Evolutionary conservation across 495 filamentous ascomycete species (phyloP), one percentile per base, ranked within the genome.

Genomic region (Podospora conica): DNA sequence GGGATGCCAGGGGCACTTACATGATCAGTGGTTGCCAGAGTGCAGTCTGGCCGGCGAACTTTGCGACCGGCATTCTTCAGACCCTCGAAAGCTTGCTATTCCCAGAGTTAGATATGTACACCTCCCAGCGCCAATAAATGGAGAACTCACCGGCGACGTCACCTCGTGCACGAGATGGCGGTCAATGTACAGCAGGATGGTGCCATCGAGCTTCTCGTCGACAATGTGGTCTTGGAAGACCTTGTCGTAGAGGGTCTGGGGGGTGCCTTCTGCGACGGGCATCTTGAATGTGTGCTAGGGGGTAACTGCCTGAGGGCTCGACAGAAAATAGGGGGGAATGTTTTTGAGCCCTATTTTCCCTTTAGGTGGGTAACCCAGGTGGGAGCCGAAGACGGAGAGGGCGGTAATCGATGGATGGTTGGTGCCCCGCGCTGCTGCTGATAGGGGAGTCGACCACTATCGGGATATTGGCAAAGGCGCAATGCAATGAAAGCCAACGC

Each of bases 81-180:
- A 22, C 95, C 94, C 75, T 98, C 95, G 71, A 98, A 98, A 53
- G 95, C 95, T 91, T 98, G 95, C 86, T 93, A 33, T 61, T 53
- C 7, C 54, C 69, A 60, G 64, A 55, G 33, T 57, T 33, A 40
- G 60, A 48, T 28, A 58, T 64, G 20, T 23, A 40, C 23, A 25
- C 20, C 58, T 40, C 5, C 29, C 20, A 3, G n/a, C 8, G n/a
- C 31, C 15, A 29, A 20, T 25, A 9, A 21, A 59, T 20, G 29
- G 24, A 6, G n/a, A 21, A 67, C 72, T 18, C 79, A 91, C 89
- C 33, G 95, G 95, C 63, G 94, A 97, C 61, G 95, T 98, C 74
- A 98, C 95, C 84, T 98, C 95, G 74, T 98, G 95, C 63, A 97
- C 92, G 48, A 98, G 85, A 83, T 98, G 95, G 76, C 95, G 85